Evolutionary conservation across 164 flowering plant species (phyloP).

Genomic region (Kingdonia uniflora): DNA sequence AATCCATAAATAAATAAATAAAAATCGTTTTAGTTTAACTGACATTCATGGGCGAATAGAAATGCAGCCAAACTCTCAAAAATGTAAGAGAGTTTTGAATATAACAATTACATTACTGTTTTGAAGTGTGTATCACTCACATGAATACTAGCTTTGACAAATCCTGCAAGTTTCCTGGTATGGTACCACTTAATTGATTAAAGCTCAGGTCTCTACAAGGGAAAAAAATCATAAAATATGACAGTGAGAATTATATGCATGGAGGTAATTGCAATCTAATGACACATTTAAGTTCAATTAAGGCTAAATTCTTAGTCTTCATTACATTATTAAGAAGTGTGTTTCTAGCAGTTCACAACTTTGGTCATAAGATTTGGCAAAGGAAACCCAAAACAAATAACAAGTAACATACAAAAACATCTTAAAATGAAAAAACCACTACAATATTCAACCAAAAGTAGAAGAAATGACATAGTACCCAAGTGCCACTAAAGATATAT

Average conservation of each 20-base stretch:
- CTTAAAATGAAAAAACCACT: no score
- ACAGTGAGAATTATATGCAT: not conserved
- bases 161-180: conserved; percentile 25
- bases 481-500: not conserved
- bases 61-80: not conserved
- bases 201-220: conserved; percentile 49
- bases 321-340: no score
- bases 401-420: no score
- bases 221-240: not conserved
- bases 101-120: not conserved
- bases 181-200: conserved; percentile 44
- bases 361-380: no score
- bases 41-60: not conserved
- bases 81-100: not conserved
- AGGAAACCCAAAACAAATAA: no score
- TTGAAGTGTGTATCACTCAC: conserved; percentile 11
- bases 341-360: no score
- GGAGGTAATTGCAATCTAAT: no score
- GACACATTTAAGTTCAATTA: no score
- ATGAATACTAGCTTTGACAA: conserved; percentile 9
- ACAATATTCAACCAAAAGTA: not conserved
- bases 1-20: conserved; percentile 11
- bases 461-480: no score
- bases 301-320: no score
- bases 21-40: no score